Conservation (phyloP, 768 basidiomycete genomes). For the Tricholomella constricta region DNA sequence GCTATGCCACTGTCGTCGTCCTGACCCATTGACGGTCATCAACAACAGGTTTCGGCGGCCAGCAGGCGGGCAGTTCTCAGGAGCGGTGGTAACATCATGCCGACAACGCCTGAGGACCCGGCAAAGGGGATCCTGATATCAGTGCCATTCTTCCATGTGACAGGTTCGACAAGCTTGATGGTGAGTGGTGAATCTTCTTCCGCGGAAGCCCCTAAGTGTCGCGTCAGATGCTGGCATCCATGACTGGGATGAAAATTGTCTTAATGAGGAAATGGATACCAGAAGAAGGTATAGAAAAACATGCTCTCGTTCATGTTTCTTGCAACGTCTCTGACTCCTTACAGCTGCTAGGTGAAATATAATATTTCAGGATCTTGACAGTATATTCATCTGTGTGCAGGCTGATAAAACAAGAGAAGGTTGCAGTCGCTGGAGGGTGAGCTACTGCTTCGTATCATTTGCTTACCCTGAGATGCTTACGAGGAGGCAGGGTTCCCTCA, state of each 20-base stretch:
- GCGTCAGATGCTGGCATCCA: constrained; percentile 41
- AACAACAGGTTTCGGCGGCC: constrained; percentile 34
- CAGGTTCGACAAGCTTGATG: constrained; percentile 33
- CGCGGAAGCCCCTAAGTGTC: too few relatives aligned
- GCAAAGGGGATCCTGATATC: constrained; percentile 47
- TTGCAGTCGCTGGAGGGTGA: constrained; percentile 48
- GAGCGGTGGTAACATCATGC: constrained; percentile 38
- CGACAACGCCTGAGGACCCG: constrained; percentile 31
- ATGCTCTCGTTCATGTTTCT: not conserved
- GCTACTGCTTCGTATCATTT: not conserved
- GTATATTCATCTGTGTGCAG: constrained; percentile 17
- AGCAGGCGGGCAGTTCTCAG: constrained; percentile 37
- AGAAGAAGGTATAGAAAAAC: constrained; percentile 45
- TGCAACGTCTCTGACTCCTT: not conserved
- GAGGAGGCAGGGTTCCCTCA: constrained; percentile 46
- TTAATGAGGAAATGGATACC: constrained; percentile 54
- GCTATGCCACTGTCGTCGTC: too few relatives aligned
- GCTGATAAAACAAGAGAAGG: constrained; percentile 46
- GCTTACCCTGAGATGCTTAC: not conserved
- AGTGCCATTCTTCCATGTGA: constrained; percentile 65
- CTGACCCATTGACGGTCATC: not conserved
- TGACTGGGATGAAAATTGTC: constrained; percentile 46
- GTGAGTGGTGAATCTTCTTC: constrained; percentile 6
- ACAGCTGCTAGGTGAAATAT: constrained; percentile 33
- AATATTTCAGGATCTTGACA: not conserved